Conservation (phyloP, 768 basidiomycete genomes). For the Dacryopinax spathularia region DNA sequence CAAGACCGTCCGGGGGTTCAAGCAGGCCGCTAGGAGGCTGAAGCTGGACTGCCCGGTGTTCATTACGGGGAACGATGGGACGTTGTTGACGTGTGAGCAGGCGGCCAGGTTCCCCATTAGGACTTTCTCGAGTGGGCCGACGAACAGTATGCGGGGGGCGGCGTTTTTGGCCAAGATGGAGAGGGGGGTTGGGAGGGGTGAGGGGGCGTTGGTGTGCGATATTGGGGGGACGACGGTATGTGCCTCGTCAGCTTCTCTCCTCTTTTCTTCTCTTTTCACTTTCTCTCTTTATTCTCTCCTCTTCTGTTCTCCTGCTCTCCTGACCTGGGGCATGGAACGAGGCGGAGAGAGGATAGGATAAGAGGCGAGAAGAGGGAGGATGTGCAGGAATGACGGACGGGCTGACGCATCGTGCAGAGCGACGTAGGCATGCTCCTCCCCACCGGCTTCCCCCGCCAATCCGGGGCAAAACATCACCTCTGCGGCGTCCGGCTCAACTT, state of each 20-base stretch:
- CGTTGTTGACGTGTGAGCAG: conserved; percentile 15
- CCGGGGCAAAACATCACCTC: conserved; percentile 17
- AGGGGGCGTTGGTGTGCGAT: neutral
- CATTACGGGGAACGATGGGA: conserved; percentile 21
- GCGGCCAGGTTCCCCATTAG: conserved; percentile 19
- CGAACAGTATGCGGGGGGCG: conserved; percentile 24
- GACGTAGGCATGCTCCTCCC: conserved; percentile 17
- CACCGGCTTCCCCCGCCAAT: conserved; percentile 13
- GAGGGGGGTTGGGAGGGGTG: neutral
- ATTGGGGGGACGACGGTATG: conserved; percentile 19
- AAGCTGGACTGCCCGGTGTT: conserved; percentile 17
- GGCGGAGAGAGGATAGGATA: no score
- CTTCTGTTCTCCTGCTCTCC: no score
- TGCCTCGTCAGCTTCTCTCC: no score
- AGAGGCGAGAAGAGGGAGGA: no score
- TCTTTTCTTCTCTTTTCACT: no score
- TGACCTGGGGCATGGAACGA: no score
- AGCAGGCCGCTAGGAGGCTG: conserved; percentile 11
- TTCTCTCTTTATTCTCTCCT: no score
- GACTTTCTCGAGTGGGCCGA: conserved; percentile 21
- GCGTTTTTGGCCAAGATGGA: conserved; percentile 16
- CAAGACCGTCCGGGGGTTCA: conserved; percentile 15
- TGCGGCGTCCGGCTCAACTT: conserved; percentile 17
- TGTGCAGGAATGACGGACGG: no score
- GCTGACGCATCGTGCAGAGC: no score